Conservation (phyloP, 2,329 filamentous ascomycete species). For the Neonectria magnoliae region DNA sequence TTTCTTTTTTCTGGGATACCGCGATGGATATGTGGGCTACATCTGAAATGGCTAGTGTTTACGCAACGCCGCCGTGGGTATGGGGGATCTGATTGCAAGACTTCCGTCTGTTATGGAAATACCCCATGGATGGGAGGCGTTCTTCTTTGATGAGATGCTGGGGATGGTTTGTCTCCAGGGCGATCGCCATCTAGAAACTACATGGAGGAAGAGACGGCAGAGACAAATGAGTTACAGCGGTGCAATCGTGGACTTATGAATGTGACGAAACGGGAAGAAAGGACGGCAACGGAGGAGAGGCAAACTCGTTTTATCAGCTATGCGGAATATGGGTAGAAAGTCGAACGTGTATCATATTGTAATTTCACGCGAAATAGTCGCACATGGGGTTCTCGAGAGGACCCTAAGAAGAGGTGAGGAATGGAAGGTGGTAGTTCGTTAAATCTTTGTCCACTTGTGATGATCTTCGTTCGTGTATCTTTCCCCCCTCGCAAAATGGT, state of each 20-base stretch:
- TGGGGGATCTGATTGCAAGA: slow-evolving; percentile 7
- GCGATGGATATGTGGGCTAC: slow-evolving; percentile 25
- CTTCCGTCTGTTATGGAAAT: slow-evolving; percentile 17
- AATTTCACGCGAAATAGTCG: slow-evolving; percentile 39
- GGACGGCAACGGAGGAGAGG: slow-evolving; percentile 16
- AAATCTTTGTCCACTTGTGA: slow-evolving; percentile 22
- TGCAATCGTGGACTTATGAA: slow-evolving; percentile 16
- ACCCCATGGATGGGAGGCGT: slow-evolving; percentile 22
- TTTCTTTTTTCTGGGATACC: slow-evolving; percentile 26
- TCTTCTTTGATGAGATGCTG: slow-evolving; percentile 11
- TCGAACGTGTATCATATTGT: slow-evolving; percentile 43
- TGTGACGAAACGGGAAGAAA: slow-evolving; percentile 18
- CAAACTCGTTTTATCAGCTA: slow-evolving; percentile 12
- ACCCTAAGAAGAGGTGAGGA: slow-evolving; percentile 19
- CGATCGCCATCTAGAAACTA: not conserved
- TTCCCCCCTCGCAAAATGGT: slow-evolving; percentile 7
- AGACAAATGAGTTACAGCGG: slow-evolving; percentile 5
- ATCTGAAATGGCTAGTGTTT: slow-evolving; percentile 24
- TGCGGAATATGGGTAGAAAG: slow-evolving; percentile 20
- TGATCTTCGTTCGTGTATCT: slow-evolving; percentile 13
- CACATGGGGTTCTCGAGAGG: slow-evolving; percentile 28
- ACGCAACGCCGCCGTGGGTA: slow-evolving; percentile 1
- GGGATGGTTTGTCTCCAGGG: slow-evolving; percentile 3
- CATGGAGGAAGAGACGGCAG: slow-evolving; percentile 2
- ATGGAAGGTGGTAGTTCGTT: slow-evolving; percentile 30